These are phyloP conservation scores for Solanum clarkiae DNA, from an alignment of 257 asterid genomes.

Conservation along the genomic window DNA sequence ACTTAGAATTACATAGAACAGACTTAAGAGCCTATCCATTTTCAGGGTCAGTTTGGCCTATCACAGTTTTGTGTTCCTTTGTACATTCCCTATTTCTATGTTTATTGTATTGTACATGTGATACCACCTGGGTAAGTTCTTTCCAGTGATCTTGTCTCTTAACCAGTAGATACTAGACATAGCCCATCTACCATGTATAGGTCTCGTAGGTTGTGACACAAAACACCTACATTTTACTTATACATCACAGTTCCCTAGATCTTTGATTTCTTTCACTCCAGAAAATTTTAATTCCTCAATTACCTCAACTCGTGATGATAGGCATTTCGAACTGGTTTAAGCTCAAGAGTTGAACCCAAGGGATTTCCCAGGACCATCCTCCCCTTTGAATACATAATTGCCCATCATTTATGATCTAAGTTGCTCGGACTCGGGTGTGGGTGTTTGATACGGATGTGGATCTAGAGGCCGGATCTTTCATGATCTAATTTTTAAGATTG, in stretches of 20 bases:
- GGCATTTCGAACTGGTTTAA: neutral
- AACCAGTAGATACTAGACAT: neutral
- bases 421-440: too few species aligned
- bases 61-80: neutral
- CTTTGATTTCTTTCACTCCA: neutral
- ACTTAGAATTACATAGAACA: neutral
- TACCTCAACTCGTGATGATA: neutral
- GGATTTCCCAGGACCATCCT: neutral
- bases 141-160: neutral
- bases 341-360: neutral
- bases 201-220: neutral
- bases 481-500: too few species aligned
- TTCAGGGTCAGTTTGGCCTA: neutral
- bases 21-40: neutral
- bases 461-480: too few species aligned
- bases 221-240: neutral
- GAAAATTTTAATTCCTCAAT: neutral
- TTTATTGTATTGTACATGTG: neutral
- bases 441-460: too few species aligned
- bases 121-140: neutral
- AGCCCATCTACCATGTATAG: neutral
- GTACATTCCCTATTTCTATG: neutral
- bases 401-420: neutral
- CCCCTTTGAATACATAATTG: neutral
- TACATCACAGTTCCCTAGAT: neutral